phyloP scores from a whole-genome alignment of 106 monocot species.

The Dioscorea zingiberensis region DNA sequence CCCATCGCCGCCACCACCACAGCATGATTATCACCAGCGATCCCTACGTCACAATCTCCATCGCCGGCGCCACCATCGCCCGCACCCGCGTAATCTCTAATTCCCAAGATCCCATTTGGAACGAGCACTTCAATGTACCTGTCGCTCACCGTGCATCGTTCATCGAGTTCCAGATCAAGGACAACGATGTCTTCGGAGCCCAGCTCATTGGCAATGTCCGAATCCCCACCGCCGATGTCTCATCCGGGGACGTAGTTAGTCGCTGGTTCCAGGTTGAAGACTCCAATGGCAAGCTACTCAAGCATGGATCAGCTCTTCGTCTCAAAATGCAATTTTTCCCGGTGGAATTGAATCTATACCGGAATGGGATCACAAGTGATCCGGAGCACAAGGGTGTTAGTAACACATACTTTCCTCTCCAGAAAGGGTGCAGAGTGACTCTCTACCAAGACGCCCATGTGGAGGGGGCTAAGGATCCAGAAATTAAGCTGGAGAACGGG shows the following conservation, averaged over 20 bases:
- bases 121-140: conserved; percentile 49
- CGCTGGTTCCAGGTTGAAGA: conserved; percentile 37
- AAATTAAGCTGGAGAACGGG: conserved; percentile 38
- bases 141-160: conserved; percentile 40
- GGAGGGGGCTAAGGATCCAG: conserved; percentile 44
- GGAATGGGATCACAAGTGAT: conserved; percentile 31
- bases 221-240: conserved; percentile 22
- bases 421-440: conserved; percentile 43
- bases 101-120: conserved; percentile 40
- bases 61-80: conserved; percentile 51
- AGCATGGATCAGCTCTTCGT: conserved; percentile 35
- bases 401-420: conserved; percentile 40
- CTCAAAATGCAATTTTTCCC: conserved; percentile 35
- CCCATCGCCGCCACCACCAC: conserved; percentile 3
- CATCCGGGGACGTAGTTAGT: conserved; percentile 9
- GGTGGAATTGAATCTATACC: conserved; percentile 14
- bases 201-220: conserved; percentile 53
- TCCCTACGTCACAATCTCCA: conserved; percentile 64
- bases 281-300: conserved; percentile 31
- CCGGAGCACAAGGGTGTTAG: conserved; percentile 27
- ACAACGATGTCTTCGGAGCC: conserved; percentile 64
- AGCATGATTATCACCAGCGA: conserved; percentile 57
- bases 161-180: conserved; percentile 57
- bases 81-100: conserved; percentile 68
- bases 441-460: conserved; percentile 75